Evolutionary conservation across 73 alveolate species (phyloP).

Genomic region (Halteria grandinella): DNA sequence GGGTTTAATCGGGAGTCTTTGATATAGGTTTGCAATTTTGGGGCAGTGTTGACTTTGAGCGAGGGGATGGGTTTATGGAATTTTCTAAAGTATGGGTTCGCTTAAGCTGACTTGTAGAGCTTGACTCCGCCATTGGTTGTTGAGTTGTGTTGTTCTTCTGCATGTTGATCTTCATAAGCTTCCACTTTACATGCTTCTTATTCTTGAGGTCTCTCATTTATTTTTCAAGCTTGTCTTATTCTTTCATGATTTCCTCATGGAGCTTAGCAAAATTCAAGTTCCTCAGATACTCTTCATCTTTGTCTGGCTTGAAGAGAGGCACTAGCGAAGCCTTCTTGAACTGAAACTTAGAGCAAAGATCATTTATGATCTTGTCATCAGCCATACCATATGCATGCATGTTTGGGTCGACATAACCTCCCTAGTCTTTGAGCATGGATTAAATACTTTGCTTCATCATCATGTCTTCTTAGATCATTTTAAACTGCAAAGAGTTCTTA

Average conservation of each 20-base stretch:
- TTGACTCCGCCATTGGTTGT: not conserved
- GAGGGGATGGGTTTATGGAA: too few species aligned
- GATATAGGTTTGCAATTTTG: too few species aligned
- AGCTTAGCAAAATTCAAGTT: conserved; percentile 6
- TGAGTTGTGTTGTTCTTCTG: not conserved
- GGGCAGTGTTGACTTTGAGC: too few species aligned
- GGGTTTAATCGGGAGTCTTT: not conserved
- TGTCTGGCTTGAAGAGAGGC: conserved; percentile 12
- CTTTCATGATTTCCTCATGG: conserved; percentile 30
- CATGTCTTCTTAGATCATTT: not conserved
- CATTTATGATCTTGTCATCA: conserved; percentile 9
- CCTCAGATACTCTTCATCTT: not conserved
- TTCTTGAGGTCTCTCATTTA: not conserved
- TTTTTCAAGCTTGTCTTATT: conserved; percentile 13
- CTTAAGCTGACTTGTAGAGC: too few species aligned
- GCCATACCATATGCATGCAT: conserved; percentile 33
- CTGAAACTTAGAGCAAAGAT: not conserved
- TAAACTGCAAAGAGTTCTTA: conserved; percentile 16
- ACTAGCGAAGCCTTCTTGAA: not conserved
- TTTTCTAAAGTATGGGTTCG: too few species aligned
- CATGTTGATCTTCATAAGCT: not conserved
- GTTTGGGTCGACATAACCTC: conserved; percentile 36
- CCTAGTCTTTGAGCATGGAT: not conserved
- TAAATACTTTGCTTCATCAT: not conserved
- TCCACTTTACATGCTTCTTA: conserved; percentile 25